Base-by-base conservation (phyloP, 1,284 basidiomycete species). In the Nidula niveotomentosa region DNA sequence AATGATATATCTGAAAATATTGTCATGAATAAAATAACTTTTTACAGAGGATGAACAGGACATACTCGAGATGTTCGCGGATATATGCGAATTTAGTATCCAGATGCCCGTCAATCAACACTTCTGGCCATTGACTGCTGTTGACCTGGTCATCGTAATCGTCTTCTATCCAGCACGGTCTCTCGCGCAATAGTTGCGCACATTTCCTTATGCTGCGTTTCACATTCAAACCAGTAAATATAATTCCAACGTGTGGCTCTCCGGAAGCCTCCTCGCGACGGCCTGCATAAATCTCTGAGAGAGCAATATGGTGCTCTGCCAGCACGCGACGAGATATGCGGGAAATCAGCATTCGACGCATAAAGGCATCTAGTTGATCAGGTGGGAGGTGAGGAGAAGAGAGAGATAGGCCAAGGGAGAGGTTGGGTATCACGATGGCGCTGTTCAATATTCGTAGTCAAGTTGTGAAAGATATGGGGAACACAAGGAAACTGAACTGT, bases 281-380 rank as follows among this genome's bases (percentile, higher is more conserved):
- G 17, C 68, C 76, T 18, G 73, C 67, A 57, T 77, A 77, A 39
- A 81, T 81, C 54, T 85, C 80, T 4, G 91, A 89, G 4, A 96
- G 76, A 2, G 92, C 90, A 53, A 96, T 86, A 63, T 96, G 94
- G 64, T 96, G 94, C 66, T 96, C 91, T 1, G 88, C 91, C 34
- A 96, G 79, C 33, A 96, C 94, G 43, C 94, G 84, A 23, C 94
- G 81, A 8, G 93, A 94, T 67, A 96, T 94, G 52, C 94, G 81
- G 2, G 93, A 95, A 47, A 93, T 81, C 8, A 96, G 80, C 94
- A 96, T 96, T 30, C 93, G 84, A 18, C 85, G 84, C 88, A 96
- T 93, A 69, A 96, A 94, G 7, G 90, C 80, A 68, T 96, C 94
- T 12, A 96, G 78, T 52, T 84, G 79, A 53, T 93, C 90, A 0